Evolutionary conservation across 106 monocot genomes (phyloP).

Genomic region (Ottelia alismoides): DNA sequence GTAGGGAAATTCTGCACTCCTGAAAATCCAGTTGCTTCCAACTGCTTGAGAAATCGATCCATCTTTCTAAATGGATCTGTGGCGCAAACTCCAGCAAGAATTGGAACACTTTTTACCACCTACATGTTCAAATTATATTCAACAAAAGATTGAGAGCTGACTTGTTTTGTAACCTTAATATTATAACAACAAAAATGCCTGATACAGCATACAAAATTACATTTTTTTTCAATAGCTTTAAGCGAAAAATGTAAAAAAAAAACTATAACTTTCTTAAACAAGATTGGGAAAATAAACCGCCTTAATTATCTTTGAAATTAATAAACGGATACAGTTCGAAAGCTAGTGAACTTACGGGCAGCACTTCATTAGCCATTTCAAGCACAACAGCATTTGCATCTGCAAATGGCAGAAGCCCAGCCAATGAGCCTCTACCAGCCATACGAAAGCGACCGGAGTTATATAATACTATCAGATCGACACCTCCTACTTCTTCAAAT

Average conservation of each 20-base stretch:
- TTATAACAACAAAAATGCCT: too few species aligned
- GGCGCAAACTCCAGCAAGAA: conserved; percentile 95
- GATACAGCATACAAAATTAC: too few species aligned
- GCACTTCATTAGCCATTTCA: conserved; percentile 95
- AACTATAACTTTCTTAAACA: too few species aligned
- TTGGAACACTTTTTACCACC: conserved; percentile 79
- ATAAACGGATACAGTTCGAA: too few species aligned
- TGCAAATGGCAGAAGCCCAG: conserved; percentile 84
- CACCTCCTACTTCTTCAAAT: conserved; percentile 93
- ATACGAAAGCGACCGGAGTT: conserved; percentile 92
- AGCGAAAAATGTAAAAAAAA: too few species aligned
- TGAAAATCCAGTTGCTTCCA: conserved; percentile 64
- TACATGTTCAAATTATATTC: too few species aligned
- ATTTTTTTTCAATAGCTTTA: too few species aligned
- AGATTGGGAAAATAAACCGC: too few species aligned
- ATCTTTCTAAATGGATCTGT: conserved; percentile 93
- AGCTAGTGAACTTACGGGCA: conserved; percentile 74
- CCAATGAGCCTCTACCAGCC: conserved; percentile 94
- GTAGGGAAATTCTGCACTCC: conserved; percentile 97
- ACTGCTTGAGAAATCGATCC: conserved; percentile 65
- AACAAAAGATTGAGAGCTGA: too few species aligned
- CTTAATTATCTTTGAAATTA: too few species aligned
- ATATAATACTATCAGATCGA: conserved; percentile 82
- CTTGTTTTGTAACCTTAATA: too few species aligned
- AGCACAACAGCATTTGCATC: conserved; percentile 96